Evolutionary conservation across 306 rosid genomes (phyloP).

Genomic region (Pachyrhizus erosus): DNA sequence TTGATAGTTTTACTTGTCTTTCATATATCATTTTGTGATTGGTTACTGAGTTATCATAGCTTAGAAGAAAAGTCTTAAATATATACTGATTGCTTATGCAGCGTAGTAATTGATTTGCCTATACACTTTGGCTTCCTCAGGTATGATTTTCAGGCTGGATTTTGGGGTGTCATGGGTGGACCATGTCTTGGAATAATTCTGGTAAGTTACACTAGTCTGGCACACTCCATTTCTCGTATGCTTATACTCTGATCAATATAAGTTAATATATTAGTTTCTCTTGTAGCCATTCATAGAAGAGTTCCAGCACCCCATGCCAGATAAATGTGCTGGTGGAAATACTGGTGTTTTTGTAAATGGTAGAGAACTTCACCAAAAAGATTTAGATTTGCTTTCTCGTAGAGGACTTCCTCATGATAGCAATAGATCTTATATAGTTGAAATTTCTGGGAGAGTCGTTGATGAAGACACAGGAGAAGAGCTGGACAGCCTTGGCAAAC

Average conservation of each 20-base stretch:
- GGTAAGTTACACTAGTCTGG: conserved; percentile 57
- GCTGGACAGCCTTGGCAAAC: conserved; percentile 91
- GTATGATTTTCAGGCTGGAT: conserved; percentile 94
- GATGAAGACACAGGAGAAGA: conserved; percentile 93
- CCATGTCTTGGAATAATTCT: conserved; percentile 93
- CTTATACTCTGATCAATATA: conserved; percentile 22
- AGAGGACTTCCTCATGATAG: conserved; percentile 84
- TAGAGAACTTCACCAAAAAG: conserved; percentile 87
- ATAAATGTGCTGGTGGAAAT: conserved; percentile 82
- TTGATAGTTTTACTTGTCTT: background rate
- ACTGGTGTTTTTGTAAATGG: conserved; percentile 83
- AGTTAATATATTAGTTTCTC: conserved; percentile 37
- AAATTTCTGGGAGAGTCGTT: conserved; percentile 82
- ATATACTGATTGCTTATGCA: background rate
- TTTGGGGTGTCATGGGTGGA: conserved; percentile 95
- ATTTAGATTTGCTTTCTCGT: conserved; percentile 77
- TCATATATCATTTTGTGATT: background rate
- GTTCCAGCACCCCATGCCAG: conserved; percentile 80
- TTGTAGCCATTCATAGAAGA: conserved; percentile 95
- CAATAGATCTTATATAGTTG: conserved; percentile 75
- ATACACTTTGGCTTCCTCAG: conserved; percentile 51
- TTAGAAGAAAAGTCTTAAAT: background rate
- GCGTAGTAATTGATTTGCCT: conserved; percentile 37
- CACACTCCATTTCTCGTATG: conserved; percentile 13
- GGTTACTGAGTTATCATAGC: background rate